phyloP scores from a whole-genome alignment of 2,329 filamentous ascomycete species.

The Ascochyta rabiei region DNA sequence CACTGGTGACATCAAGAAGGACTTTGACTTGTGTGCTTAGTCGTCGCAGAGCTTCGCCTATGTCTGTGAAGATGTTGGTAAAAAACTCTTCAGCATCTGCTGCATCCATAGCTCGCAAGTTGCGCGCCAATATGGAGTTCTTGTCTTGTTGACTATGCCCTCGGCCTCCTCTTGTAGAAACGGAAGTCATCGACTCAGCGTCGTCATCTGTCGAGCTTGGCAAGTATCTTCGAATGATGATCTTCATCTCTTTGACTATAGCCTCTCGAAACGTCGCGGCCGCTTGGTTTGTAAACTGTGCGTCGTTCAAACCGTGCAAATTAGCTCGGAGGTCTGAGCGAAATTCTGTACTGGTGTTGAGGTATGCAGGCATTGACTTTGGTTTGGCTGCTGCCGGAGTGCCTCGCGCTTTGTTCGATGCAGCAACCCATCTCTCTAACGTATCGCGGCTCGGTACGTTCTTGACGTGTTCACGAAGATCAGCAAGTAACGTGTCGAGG shows the following conservation, averaged over 20 bases:
- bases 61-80: conserved; percentile 80
- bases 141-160: conserved; percentile 80
- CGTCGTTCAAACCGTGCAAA: conserved; percentile 79
- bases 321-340: conserved; percentile 72
- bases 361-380: conserved; percentile 73
- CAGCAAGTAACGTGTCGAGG: conserved; percentile 74
- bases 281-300: conserved; percentile 79
- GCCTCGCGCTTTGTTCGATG: conserved; percentile 74
- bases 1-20: conserved; percentile 90
- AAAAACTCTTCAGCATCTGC: conserved; percentile 86
- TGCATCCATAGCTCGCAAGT: conserved; percentile 81
- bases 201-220: conserved; percentile 96
- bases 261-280: conserved; percentile 84
- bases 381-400: conserved; percentile 70
- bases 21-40: conserved; percentile 92
- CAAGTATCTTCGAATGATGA: conserved; percentile 80
- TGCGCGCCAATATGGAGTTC: conserved; percentile 84
- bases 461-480: conserved; percentile 80
- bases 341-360: conserved; percentile 73
- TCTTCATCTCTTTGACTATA: conserved; percentile 83
- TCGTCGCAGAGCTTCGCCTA: conserved; percentile 84
- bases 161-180: conserved; percentile 75
- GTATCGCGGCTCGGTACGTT: conserved; percentile 74
- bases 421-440: conserved; percentile 81
- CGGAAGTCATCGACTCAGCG: conserved; percentile 84